Conservation (phyloP, 768 basidiomycete species). For the Boletus vinaceobasis region DNA sequence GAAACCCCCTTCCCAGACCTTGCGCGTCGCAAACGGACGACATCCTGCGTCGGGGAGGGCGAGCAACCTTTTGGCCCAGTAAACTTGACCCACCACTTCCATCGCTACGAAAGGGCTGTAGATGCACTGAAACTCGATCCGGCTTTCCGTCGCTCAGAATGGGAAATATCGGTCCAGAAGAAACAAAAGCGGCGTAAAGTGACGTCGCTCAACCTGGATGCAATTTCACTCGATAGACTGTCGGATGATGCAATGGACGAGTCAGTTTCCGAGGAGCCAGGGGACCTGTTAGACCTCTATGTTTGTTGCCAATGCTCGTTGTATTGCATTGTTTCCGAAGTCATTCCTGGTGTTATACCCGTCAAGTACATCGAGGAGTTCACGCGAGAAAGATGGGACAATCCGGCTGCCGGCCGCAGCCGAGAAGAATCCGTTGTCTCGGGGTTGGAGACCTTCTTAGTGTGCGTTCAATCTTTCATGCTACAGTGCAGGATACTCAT, state of each 20-base stretch:
- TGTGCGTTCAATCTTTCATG: conserved; percentile 42
- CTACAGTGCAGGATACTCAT: not conserved
- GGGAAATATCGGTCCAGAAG: conserved; percentile 49
- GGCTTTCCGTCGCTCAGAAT: conserved; percentile 55
- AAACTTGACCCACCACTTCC: conserved; percentile 80
- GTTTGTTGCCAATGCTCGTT: conserved; percentile 83
- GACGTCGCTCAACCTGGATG: conserved; percentile 36
- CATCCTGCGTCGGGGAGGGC: conserved; percentile 52
- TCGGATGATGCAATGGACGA: conserved; percentile 34
- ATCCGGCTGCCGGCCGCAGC: conserved; percentile 55
- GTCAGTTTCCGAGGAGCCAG: conserved; percentile 35
- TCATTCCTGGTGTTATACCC: conserved; percentile 73
- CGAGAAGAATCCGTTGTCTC: conserved; percentile 52
- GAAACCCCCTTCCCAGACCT: conserved; percentile 54
- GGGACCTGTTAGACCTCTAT: conserved; percentile 69
- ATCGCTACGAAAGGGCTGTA: conserved; percentile 66
- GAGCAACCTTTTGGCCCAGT: conserved; percentile 42
- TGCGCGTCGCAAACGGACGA: conserved; percentile 42
- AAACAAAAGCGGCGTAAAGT: conserved; percentile 57
- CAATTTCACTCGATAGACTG: conserved; percentile 18
- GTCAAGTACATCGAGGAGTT: conserved; percentile 60
- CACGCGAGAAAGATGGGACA: conserved; percentile 53
- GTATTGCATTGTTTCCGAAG: conserved; percentile 64
- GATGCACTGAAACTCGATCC: conserved; percentile 66
- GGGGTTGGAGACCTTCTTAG: conserved; percentile 63